Conservation (phyloP, 352 stramenopile genomes). For the Globisporangium recalcitrans region DNA sequence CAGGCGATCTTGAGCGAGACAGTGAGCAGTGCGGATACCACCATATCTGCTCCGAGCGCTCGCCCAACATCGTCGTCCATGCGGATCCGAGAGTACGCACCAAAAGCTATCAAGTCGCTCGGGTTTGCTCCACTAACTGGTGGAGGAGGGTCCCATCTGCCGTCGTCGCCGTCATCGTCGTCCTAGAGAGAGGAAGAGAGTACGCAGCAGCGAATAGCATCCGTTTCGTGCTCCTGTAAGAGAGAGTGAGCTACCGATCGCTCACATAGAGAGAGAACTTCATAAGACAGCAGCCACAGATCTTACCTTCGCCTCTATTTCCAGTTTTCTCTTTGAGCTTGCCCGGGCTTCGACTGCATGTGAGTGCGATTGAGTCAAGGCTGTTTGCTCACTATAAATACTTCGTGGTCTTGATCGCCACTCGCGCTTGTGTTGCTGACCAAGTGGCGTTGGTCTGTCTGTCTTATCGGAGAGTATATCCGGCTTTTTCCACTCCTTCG, state of each 20-base stretch:
- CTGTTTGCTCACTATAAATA: conserved; percentile 1
- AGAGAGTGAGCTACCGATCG: not conserved
- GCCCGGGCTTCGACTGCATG: not conserved
- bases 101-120: conserved; percentile 66
- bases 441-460: not conserved
- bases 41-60: not conserved
- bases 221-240: not conserved
- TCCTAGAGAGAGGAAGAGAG: not conserved
- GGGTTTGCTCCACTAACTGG: conserved; percentile 45
- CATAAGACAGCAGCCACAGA: not conserved
- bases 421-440: not conserved
- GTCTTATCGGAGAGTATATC: not conserved
- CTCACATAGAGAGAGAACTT: not conserved
- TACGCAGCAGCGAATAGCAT: not conserved
- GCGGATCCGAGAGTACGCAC: conserved; percentile 72
- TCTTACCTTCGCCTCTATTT: conserved; percentile 5
- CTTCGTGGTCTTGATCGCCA: not conserved
- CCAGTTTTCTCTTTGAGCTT: not conserved
- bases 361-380: not conserved
- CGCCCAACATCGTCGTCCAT: conserved; percentile 56
- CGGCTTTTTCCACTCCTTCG: not conserved
- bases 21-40: conserved; percentile 6
- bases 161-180: not conserved
- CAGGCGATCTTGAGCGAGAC: conserved; percentile 64
- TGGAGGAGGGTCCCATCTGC: not conserved